A percentile compares a stretch with the other conserved stretches of the same genome.
phyloP scores from a whole-genome alignment of 768 basidiomycete species.

The Boletus rex-veris region DNA sequence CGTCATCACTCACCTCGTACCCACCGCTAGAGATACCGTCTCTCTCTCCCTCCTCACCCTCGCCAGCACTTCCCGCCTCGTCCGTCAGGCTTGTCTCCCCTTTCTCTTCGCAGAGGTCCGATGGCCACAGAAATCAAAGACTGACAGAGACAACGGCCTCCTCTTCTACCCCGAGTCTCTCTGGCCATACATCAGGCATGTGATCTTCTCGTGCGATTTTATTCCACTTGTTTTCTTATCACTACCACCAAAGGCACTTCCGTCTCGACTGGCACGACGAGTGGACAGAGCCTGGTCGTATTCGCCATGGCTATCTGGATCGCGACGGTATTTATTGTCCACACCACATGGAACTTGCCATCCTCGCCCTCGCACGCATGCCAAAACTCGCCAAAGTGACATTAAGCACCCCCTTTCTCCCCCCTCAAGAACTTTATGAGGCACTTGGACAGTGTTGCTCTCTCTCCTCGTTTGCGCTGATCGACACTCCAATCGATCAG shows the following conservation, averaged over 20 bases:
- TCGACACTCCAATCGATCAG: conserved; percentile 36
- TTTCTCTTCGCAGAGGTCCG: conserved; percentile 32
- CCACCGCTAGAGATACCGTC: neutral
- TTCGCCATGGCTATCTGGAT: conserved; percentile 31
- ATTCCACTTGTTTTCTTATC: neutral
- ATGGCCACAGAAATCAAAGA: conserved; percentile 32
- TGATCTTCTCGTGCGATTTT: neutral
- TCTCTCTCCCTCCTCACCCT: conserved; percentile 22
- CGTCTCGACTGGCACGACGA: conserved; percentile 35
- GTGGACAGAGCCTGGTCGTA: conserved; percentile 35
- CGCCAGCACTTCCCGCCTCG: conserved; percentile 20
- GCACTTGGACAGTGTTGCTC: conserved; percentile 27
- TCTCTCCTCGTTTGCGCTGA: conserved; percentile 25
- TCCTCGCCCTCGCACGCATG: conserved; percentile 27
- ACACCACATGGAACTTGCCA: conserved; percentile 23
- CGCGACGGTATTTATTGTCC: conserved; percentile 33
- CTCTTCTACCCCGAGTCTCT: conserved; percentile 29
- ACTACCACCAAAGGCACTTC: conserved; percentile 22
- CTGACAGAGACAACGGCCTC: conserved; percentile 22
- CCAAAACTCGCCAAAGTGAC: conserved; percentile 30
- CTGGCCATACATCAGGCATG: conserved; percentile 32
- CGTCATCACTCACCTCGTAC: conserved; percentile 27
- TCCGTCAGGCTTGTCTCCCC: conserved; percentile 31
- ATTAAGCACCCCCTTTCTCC: conserved; percentile 31
- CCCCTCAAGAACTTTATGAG: conserved; percentile 29